Conservation (phyloP, 257 asterid species). For the Solanum virginianum region DNA sequence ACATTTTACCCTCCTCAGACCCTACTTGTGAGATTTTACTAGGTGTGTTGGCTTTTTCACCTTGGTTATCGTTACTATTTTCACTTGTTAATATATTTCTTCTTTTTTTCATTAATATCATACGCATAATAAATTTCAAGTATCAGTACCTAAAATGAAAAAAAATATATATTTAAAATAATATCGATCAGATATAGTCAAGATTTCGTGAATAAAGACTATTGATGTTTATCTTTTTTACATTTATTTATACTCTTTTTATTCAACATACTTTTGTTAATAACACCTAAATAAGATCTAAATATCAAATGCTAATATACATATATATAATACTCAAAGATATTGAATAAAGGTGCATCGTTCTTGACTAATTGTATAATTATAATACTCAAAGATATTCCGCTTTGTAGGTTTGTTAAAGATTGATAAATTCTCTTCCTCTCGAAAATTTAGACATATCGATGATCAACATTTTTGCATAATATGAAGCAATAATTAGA, state of each 20-base stretch:
- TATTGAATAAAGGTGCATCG: too few species aligned
- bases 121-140: neutral
- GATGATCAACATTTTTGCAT: neutral
- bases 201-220: neutral
- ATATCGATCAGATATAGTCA: neutral
- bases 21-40: too few species aligned
- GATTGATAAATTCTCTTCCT: neutral
- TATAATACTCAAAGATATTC: neutral
- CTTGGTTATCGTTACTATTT: too few species aligned
- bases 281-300: neutral
- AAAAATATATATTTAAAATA: neutral
- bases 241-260: neutral
- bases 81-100: too few species aligned
- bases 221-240: neutral
- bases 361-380: too few species aligned
- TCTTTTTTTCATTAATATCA: neutral
- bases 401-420: constrained; percentile 32
- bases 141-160: neutral
- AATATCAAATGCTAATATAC: too few species aligned
- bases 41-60: too few species aligned
- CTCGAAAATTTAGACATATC: neutral
- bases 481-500: neutral
- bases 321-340: too few species aligned
- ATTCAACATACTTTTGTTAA: neutral
- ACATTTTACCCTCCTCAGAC: too few species aligned